Conservation (phyloP, 495 filamentous ascomycete species). For the Baudoinia panamericana region DNA sequence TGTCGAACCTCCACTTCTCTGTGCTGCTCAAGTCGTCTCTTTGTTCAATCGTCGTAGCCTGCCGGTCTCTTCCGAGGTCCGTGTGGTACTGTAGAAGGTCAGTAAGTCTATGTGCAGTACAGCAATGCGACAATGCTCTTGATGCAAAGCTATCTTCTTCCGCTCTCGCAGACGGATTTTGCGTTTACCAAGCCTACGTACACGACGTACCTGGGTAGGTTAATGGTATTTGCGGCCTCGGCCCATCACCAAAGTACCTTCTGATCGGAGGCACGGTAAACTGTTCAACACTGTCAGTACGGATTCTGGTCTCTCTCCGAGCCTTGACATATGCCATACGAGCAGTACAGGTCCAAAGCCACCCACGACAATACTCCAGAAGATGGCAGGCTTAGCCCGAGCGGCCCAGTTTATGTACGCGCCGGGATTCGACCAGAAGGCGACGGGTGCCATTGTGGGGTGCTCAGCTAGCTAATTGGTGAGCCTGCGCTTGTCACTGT, state of each 20-base stretch:
- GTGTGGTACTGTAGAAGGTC: slow-evolving; percentile 8
- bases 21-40: too few relatives aligned
- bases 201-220: slow-evolving; percentile 97
- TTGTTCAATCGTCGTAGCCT: slow-evolving; percentile 6
- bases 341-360: slow-evolving; percentile 55
- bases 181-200: too few relatives aligned
- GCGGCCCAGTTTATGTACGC: slow-evolving; percentile 78
- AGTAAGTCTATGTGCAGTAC: too few relatives aligned
- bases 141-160: too few relatives aligned
- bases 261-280: slow-evolving; percentile 53
- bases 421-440: slow-evolving; percentile 70
- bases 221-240: slow-evolving; percentile 57
- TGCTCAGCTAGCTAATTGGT: too few relatives aligned
- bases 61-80: slow-evolving; percentile 1
- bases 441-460: slow-evolving; percentile 36
- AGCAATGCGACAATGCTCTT: too few relatives aligned
- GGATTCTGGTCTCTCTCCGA: background rate
- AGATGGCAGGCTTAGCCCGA: slow-evolving; percentile 73
- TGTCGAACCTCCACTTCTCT: too few relatives aligned
- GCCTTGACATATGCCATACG: slow-evolving; percentile 17
- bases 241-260: slow-evolving; percentile 53
- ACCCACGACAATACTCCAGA: slow-evolving; percentile 69
- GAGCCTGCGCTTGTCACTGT: too few relatives aligned
- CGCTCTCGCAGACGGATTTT: too few relatives aligned
- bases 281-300: slow-evolving; percentile 1